Conservation (phyloP, 805 yeast species). For the Suhomyces xylopsoci region DNA sequence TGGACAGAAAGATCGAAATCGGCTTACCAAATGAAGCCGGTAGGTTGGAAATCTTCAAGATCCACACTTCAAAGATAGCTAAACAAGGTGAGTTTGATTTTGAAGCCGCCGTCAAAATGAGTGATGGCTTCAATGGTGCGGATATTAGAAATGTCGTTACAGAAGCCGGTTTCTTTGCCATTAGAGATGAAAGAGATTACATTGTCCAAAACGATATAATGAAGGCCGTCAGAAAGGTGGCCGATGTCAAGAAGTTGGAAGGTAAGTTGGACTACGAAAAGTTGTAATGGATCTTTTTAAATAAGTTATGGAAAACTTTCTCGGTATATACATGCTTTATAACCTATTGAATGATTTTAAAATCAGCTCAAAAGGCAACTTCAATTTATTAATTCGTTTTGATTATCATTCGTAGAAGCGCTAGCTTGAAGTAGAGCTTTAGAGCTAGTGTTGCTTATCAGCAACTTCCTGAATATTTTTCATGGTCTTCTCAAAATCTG, state of each 20-base stretch:
- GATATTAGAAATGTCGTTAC: conserved; percentile 95
- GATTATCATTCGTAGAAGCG: not conserved
- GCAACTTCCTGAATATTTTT: conserved; percentile 13
- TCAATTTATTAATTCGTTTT: not conserved
- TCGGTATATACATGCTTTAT: conserved; percentile 1
- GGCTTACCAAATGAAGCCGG: conserved; percentile 96
- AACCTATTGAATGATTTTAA: not conserved
- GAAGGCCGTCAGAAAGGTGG: conserved; percentile 98
- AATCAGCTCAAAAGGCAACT: not conserved
- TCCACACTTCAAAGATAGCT: conserved; percentile 79
- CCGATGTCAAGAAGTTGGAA: conserved; percentile 94
- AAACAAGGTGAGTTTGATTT: conserved; percentile 96
- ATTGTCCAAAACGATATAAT: conserved; percentile 89
- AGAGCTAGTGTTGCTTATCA: not conserved
- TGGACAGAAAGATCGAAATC: conserved; percentile 94
- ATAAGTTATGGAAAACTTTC: not conserved
- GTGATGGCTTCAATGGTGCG: conserved; percentile 98
- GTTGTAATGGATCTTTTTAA: conserved; percentile 41
- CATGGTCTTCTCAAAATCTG: conserved; percentile 31
- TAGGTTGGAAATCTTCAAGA: conserved; percentile 88
- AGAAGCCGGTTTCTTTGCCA: conserved; percentile 98
- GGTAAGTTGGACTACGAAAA: conserved; percentile 95
- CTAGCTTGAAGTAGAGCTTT: too few relatives aligned
- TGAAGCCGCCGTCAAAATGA: conserved; percentile 96
- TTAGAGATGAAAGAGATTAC: conserved; percentile 95